Evolutionary conservation across 2,329 filamentous ascomycete species (phyloP).

Genomic region (Cladosporium colombiae): DNA sequence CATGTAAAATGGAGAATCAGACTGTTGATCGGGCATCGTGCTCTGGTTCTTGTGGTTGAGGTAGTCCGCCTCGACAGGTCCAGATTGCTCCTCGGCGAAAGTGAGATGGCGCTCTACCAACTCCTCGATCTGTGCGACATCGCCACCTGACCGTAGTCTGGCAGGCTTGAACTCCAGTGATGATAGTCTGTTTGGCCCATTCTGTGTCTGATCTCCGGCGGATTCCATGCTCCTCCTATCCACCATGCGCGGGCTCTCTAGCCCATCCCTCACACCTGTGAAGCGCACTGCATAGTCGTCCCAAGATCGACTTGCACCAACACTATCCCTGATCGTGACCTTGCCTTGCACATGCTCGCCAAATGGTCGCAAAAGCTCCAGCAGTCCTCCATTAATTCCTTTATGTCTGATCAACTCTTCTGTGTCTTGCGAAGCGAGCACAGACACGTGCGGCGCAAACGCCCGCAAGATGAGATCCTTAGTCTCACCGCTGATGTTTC

Average conservation of each 20-base stretch:
- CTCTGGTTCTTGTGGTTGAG: slow-evolving; percentile 40
- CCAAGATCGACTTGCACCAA: slow-evolving; percentile 76
- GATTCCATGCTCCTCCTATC: slow-evolving; percentile 43
- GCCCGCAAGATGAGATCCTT: slow-evolving; percentile 72
- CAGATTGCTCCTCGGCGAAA: slow-evolving; percentile 64
- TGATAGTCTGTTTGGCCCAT: slow-evolving; percentile 30
- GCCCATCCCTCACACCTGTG: slow-evolving; percentile 64
- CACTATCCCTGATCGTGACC: slow-evolving; percentile 86
- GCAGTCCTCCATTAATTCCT: slow-evolving; percentile 78
- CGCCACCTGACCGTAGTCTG: slow-evolving; percentile 47
- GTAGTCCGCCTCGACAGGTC: slow-evolving; percentile 42
- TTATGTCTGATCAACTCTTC: slow-evolving; percentile 79
- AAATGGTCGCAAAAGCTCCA: slow-evolving; percentile 85
- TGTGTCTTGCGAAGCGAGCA: slow-evolving; percentile 84
- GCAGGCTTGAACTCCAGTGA: slow-evolving; percentile 40
- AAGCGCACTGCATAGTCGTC: slow-evolving; percentile 93
- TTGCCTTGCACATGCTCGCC: slow-evolving; percentile 86
- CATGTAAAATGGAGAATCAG: slow-evolving; percentile 67
- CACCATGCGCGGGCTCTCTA: slow-evolving; percentile 41
- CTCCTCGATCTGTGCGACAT: slow-evolving; percentile 72
- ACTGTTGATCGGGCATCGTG: slow-evolving; percentile 20
- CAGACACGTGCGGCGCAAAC: slow-evolving; percentile 84
- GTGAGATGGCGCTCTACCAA: slow-evolving; percentile 77
- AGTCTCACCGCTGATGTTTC: slow-evolving; percentile 41
- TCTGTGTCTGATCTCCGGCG: slow-evolving; percentile 26